Percentiles rank a stretch among this genome's conserved stretches.
Evolutionary conservation across 129 eudicot genomes (phyloP).

Genomic region (carrot (Daucus carota)): DH1_v3.0 NC_030386.2:35680001-35680500

Average conservation of each 20-base stretch:
- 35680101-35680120: conserved; percentile 76
- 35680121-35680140: conserved; percentile 78
- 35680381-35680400: conserved; percentile 72
- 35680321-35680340: conserved; percentile 55
- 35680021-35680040: neutral
- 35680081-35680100: conserved; percentile 75
- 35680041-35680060: neutral
- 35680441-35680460: conserved; percentile 65
- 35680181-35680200: conserved; percentile 71
- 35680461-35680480: conserved; percentile 69
- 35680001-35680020: neutral
- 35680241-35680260: neutral
- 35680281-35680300: neutral
- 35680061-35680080: conserved; percentile 44
- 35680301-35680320: neutral
- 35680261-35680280: neutral
- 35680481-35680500: conserved; percentile 89
- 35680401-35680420: conserved; percentile 74
- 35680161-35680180: conserved; percentile 74
- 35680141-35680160: conserved; percentile 48
- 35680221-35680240: neutral
- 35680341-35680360: conserved; percentile 54
- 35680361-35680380: conserved; percentile 68
- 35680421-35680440: conserved; percentile 66
- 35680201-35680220: conserved; percentile 49